Percentiles rank a stretch among this genome's conserved stretches.
These are phyloP conservation scores for Aspergillus melleus DNA, from an alignment of 2,329 filamentous ascomycete genomes.

Conservation along the genomic window DNA sequence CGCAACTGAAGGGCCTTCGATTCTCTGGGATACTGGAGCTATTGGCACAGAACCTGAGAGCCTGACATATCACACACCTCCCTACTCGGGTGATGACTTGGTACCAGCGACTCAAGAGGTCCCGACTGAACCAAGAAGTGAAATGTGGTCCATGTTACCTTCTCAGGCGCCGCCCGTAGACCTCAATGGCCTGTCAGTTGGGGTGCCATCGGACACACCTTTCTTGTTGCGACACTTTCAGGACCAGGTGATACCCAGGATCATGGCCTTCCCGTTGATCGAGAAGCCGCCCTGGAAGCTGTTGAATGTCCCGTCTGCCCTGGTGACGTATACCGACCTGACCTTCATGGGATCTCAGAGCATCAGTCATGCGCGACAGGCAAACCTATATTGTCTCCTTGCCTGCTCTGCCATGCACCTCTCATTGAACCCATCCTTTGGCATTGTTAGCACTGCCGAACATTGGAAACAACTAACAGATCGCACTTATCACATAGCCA, in stretches of 20 bases:
- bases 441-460: constrained; percentile 11
- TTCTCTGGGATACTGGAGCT: background rate
- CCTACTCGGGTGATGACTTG: background rate
- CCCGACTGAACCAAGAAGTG: background rate
- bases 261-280: constrained; percentile 31
- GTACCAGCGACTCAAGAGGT: background rate
- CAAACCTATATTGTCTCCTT: constrained; percentile 32
- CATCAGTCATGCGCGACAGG: constrained; percentile 32
- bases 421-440: constrained; percentile 14
- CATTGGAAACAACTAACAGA: constrained; percentile 28
- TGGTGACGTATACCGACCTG: constrained; percentile 32
- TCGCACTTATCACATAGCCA: constrained; percentile 29
- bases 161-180: background rate
- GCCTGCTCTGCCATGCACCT: constrained; percentile 32
- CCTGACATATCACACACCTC: background rate
- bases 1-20: background rate
- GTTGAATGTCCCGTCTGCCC: constrained; percentile 31
- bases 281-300: constrained; percentile 37
- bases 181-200: background rate
- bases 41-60: background rate
- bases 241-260: constrained; percentile 31
- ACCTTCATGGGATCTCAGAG: constrained; percentile 28
- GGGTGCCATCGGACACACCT: constrained; percentile 24
- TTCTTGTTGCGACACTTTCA: constrained; percentile 34
- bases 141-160: background rate